phyloP scores from a whole-genome alignment of 805 yeast genomes.

The Brettanomyces anomalus region DNA sequence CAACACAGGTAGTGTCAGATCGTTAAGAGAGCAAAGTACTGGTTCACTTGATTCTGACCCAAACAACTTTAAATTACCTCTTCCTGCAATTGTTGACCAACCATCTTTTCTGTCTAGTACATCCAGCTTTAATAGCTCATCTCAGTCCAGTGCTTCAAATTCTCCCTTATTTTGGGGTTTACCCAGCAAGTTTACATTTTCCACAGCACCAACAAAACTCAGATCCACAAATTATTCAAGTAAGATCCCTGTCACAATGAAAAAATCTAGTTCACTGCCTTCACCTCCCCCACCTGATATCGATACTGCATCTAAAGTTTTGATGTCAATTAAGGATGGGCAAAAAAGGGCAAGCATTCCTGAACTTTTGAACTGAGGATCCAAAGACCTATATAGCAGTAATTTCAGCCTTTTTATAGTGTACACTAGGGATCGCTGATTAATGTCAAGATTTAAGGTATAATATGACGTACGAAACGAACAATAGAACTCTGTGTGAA shows the following conservation, averaged over 20 bases:
- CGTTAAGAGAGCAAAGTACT: too few species aligned
- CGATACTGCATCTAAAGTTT: conserved; percentile 11
- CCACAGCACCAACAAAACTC: too few species aligned
- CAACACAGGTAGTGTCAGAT: conserved; percentile 1
- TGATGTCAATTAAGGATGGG: conserved; percentile 12
- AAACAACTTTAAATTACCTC: conserved; percentile 15
- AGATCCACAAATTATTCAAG: neutral
- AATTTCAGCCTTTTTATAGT: too few species aligned
- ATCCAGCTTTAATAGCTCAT: neutral
- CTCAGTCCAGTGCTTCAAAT: neutral
- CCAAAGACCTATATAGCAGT: too few species aligned
- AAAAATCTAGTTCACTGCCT: neutral
- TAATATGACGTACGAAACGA: too few species aligned
- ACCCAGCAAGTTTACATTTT: neutral
- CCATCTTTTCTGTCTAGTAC: neutral
- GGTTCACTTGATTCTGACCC: conserved; percentile 2
- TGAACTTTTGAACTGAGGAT: conserved; percentile 4
- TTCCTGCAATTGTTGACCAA: conserved; percentile 16
- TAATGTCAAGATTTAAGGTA: too few species aligned
- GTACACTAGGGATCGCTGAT: too few species aligned
- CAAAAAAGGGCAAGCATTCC: conserved; percentile 4
- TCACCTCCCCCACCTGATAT: conserved; percentile 1
- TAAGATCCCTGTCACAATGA: neutral
- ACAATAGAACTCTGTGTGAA: too few species aligned
- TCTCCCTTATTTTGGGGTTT: neutral